phyloP scores from a whole-genome alignment of 177 flowering plant species.

The Vitis hybrid region DNA sequence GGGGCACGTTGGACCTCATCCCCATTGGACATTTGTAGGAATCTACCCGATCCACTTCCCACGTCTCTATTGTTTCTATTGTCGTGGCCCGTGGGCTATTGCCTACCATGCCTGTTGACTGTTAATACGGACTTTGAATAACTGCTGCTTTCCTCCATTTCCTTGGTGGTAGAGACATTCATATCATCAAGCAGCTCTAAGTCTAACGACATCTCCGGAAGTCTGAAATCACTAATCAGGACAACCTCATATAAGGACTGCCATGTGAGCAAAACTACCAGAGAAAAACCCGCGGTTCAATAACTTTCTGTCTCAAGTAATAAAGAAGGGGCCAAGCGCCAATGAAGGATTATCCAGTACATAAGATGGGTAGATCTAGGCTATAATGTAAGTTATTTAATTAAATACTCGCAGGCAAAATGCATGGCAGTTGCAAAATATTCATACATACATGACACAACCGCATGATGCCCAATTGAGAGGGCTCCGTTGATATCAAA shows the following conservation, averaged over 20 bases:
- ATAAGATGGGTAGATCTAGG: background rate
- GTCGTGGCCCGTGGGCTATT: background rate
- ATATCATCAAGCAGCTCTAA: too few relatives aligned
- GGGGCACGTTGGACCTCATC: background rate
- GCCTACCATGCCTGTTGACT: slow-evolving; percentile 1
- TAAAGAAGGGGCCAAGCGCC: background rate
- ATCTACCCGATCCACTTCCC: background rate
- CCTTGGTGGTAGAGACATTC: background rate
- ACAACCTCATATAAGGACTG: background rate
- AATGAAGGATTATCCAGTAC: slow-evolving; percentile 20
- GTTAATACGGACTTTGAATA: background rate
- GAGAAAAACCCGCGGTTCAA: slow-evolving; percentile 3
- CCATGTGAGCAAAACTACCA: background rate
- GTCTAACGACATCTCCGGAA: too few relatives aligned
- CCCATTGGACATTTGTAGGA: background rate
- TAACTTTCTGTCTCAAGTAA: background rate
- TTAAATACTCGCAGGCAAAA: background rate
- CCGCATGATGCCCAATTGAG: background rate
- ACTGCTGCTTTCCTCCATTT: too few relatives aligned
- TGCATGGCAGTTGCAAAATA: background rate
- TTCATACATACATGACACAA: background rate
- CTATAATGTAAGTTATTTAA: background rate
- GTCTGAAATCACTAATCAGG: too few relatives aligned
- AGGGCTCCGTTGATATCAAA: slow-evolving; percentile 4
- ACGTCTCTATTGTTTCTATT: too few relatives aligned